Evolutionary conservation across 257 asterid genomes (phyloP).

Genomic region (Solanum bukasovii): DNA sequence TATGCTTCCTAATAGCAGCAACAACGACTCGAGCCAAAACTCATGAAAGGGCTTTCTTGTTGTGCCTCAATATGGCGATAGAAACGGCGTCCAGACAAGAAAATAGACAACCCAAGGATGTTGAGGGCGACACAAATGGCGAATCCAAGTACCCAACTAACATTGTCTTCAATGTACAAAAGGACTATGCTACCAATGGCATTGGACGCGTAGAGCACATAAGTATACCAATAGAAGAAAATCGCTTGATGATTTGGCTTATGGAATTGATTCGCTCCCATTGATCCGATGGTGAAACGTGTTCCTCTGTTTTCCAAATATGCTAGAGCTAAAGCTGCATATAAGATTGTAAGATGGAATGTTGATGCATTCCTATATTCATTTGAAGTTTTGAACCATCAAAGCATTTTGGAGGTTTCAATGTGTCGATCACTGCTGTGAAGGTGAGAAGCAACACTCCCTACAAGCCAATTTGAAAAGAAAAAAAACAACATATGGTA

Average conservation of each 20-base stretch:
- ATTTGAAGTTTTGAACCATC: slow-evolving; percentile 8
- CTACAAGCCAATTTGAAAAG: slow-evolving; percentile 8
- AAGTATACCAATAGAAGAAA: slow-evolving; percentile 55
- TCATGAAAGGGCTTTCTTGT: slow-evolving; percentile 26
- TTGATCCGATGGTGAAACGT: slow-evolving; percentile 50
- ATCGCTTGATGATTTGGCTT: slow-evolving; percentile 28
- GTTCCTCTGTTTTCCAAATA: slow-evolving; percentile 38
- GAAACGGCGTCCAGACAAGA: slow-evolving; percentile 29
- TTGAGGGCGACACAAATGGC: slow-evolving; percentile 35
- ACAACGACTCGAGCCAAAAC: slow-evolving; percentile 25
- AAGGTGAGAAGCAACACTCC: slow-evolving; percentile 31
- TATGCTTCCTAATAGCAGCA: slow-evolving; percentile 31
- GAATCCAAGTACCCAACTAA: slow-evolving; percentile 51
- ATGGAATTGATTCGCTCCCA: slow-evolving; percentile 61
- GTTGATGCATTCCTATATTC: slow-evolving; percentile 30
- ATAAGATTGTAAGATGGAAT: slow-evolving; percentile 24
- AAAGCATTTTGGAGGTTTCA: slow-evolving; percentile 7
- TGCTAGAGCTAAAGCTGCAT: no score
- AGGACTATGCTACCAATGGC: slow-evolving; percentile 38
- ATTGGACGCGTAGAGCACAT: slow-evolving; percentile 42
- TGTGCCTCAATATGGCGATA: slow-evolving; percentile 25
- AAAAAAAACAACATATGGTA: neutral
- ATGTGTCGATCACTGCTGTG: slow-evolving; percentile 25
- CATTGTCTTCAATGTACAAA: slow-evolving; percentile 40
- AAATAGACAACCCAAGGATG: slow-evolving; percentile 26